Conservation (phyloP, 1,139 yeast genomes). For the Hyphopichia wangnamkhiaoensis region DNA sequence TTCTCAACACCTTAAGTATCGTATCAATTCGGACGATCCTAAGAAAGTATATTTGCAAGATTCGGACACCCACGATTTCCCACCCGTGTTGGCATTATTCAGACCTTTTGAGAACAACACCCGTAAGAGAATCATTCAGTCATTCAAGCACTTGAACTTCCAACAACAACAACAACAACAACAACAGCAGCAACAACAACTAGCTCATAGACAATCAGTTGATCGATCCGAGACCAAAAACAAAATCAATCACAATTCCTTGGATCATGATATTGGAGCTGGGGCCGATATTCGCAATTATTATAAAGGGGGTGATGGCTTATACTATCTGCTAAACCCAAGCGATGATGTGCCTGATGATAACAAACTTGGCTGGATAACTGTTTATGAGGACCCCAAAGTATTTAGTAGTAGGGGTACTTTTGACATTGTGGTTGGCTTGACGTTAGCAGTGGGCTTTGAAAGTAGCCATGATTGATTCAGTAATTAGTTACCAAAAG, state of each 20-base stretch:
- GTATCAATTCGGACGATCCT: constrained; percentile 17
- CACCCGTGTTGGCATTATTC: constrained; percentile 49
- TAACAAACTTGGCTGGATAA: constrained; percentile 62
- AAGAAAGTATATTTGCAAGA: constrained; percentile 35
- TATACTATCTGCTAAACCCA: constrained; percentile 44
- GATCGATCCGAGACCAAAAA: constrained; percentile 4
- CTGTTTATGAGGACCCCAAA: constrained; percentile 51
- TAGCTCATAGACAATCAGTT: no score
- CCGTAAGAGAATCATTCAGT: constrained; percentile 39
- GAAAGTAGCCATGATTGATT: constrained; percentile 24
- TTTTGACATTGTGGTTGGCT: constrained; percentile 57
- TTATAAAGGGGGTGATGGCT: constrained; percentile 58
- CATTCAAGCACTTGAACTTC: constrained; percentile 13
- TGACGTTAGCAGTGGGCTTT: constrained; percentile 56
- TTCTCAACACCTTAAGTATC: constrained; percentile 11
- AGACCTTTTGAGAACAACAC: constrained; percentile 53
- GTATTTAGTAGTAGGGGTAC: constrained; percentile 39
- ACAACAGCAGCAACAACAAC: background rate
- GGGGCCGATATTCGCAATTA: constrained; percentile 36
- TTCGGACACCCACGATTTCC: constrained; percentile 24
- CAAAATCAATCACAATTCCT: constrained; percentile 8
- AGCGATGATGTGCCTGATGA: constrained; percentile 63
- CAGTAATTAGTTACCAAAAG: no score
- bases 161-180: constrained; percentile 7
- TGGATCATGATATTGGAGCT: constrained; percentile 27